phyloP scores from a whole-genome alignment of 2,329 filamentous ascomycete species.

The Calonectria fujianensis region DNA sequence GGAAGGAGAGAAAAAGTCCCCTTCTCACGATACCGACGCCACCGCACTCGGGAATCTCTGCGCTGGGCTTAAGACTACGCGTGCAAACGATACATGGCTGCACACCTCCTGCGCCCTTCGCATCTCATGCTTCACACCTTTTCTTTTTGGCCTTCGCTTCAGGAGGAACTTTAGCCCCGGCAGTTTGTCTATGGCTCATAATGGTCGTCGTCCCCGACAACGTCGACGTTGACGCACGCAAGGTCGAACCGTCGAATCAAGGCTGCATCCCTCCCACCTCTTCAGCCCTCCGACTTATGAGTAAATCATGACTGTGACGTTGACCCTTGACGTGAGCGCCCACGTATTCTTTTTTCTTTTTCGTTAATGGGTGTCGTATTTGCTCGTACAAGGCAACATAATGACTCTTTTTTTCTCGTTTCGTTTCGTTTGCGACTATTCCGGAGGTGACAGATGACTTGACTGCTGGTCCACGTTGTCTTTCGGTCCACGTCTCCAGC shows the following conservation, averaged over 20 bases:
- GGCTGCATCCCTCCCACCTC: constrained; percentile 15
- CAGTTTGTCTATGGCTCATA: background rate
- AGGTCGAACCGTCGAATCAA: constrained; percentile 22
- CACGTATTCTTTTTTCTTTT: constrained; percentile 41
- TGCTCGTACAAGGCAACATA: constrained; percentile 35
- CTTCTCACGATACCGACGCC: constrained; percentile 30
- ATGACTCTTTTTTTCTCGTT: constrained; percentile 18
- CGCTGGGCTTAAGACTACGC: constrained; percentile 22
- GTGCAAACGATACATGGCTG: constrained; percentile 25
- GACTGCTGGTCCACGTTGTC: constrained; percentile 9
- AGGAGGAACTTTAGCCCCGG: background rate
- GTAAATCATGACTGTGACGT: constrained; percentile 44
- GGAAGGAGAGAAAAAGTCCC: background rate
- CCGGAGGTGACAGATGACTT: constrained; percentile 8
- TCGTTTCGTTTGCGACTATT: constrained; percentile 19
- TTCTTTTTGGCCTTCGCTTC: background rate
- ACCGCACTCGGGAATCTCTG: constrained; percentile 27
- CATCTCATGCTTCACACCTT: constrained; percentile 13
- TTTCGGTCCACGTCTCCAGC: constrained; percentile 25
- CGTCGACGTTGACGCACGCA: constrained; percentile 26
- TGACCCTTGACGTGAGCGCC: constrained; percentile 50
- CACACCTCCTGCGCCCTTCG: constrained; percentile 13
- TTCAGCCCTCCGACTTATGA: constrained; percentile 20
- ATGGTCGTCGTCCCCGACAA: constrained; percentile 6
- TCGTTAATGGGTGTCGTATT: constrained; percentile 28